Percentiles rank a stretch among this genome's conserved stretches.
Conservation (phyloP, 768 basidiomycete genomes). For the Suillus weaverae region DNA sequence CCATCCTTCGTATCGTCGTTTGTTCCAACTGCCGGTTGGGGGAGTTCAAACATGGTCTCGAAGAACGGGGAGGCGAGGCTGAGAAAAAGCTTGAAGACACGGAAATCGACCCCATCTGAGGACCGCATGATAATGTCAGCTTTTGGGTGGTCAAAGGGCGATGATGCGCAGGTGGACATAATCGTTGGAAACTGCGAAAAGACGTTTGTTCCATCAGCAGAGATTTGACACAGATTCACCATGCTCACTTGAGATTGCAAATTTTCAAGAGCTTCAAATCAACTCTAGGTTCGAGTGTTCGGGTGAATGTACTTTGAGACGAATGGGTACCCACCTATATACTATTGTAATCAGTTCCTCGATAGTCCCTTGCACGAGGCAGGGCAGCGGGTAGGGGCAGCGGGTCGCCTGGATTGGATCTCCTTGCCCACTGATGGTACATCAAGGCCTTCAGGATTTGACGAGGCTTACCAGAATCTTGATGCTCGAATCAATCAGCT, state of each 20-base stretch:
- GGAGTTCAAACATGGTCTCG: background rate
- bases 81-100: constrained; percentile 26
- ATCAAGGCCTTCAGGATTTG: background rate
- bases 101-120: constrained; percentile 18
- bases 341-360: background rate
- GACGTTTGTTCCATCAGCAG: background rate
- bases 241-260: background rate
- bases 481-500: background rate
- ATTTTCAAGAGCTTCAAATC: background rate
- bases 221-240: background rate
- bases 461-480: background rate
- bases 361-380: background rate
- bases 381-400: background rate
- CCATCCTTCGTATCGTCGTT: background rate
- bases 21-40: background rate
- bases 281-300: background rate
- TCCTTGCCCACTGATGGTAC: background rate
- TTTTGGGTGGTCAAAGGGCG: constrained; percentile 9
- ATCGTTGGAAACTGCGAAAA: background rate
- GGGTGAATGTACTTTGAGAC: background rate
- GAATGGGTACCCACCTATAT: background rate
- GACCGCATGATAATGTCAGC: constrained; percentile 18
- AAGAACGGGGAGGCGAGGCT: constrained; percentile 23
- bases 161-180: constrained; percentile 9
- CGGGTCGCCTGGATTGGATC: background rate